phyloP scores from a whole-genome alignment of 352 stramenopile genomes.

The Phytophthora sp. region DNA sequence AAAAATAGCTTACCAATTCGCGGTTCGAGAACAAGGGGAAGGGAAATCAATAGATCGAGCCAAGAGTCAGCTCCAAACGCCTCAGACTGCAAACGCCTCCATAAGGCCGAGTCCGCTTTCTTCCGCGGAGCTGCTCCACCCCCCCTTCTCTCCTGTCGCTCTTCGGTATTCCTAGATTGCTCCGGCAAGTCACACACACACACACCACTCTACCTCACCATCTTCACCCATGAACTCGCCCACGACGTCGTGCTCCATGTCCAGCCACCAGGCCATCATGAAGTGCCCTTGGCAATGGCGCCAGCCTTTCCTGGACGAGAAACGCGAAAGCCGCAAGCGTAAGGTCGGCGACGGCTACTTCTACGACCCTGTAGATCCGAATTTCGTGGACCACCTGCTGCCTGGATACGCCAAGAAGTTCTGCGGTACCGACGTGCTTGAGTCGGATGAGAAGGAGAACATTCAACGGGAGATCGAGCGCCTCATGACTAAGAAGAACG shows the following conservation, averaged over 20 bases:
- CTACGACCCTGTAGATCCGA: constrained; percentile 87
- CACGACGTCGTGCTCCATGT: constrained; percentile 49
- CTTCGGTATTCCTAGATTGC: constrained; percentile 20
- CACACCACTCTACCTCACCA: background rate
- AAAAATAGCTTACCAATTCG: constrained; percentile 36
- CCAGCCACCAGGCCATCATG: constrained; percentile 84
- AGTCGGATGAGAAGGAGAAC: constrained; percentile 82
- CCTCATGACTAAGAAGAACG: constrained; percentile 75
- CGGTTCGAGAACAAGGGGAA: constrained; percentile 45
- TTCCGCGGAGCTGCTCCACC: constrained; percentile 23
- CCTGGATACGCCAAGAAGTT: constrained; percentile 84
- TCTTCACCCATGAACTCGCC: constrained; percentile 54
- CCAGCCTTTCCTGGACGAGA: constrained; percentile 84
- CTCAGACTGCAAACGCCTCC: constrained; percentile 30
- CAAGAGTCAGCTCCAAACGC: constrained; percentile 42
- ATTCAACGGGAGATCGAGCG: constrained; percentile 86
- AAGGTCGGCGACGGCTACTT: constrained; percentile 84
- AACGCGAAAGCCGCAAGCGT: constrained; percentile 82
- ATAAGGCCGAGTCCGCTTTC: constrained; percentile 19
- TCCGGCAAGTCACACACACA: constrained; percentile 1
- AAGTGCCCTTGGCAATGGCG: constrained; percentile 91
- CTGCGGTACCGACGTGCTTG: constrained; percentile 63
- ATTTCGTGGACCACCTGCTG: constrained; percentile 84
- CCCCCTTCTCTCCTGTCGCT: background rate
- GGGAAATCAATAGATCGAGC: constrained; percentile 43